Evolutionary conservation across 169 alveolate genomes (phyloP).

Genomic region (Babesia gibsoni): DNA sequence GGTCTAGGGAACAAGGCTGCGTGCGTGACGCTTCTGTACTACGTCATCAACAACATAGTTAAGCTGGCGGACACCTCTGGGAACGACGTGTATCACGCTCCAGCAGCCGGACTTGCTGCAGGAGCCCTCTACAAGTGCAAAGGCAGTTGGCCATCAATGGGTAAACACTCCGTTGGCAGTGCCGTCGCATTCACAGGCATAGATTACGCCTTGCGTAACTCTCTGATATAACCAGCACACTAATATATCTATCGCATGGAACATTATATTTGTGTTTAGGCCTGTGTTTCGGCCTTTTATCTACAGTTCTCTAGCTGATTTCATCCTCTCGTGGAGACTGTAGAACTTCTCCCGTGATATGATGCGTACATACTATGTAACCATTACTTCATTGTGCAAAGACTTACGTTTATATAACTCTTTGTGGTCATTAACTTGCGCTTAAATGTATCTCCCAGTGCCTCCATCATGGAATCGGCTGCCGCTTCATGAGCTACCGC

Average conservation of each 20-base stretch:
- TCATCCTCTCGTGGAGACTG: neutral
- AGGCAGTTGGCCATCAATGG: constrained; percentile 61
- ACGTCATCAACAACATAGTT: constrained; percentile 73
- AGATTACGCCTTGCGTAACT: constrained; percentile 71
- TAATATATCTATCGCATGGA: neutral
- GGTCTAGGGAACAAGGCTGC: constrained; percentile 79
- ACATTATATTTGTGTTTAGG: neutral
- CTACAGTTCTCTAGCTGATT: too few relatives aligned
- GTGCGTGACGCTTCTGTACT: constrained; percentile 78
- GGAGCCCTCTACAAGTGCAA: constrained; percentile 82
- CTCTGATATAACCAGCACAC: constrained; percentile 17
- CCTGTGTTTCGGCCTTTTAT: neutral
- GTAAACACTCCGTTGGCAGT: constrained; percentile 64
- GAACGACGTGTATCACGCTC: constrained; percentile 72
- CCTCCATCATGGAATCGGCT: constrained; percentile 35
- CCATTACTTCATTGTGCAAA: neutral
- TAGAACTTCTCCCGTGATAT: constrained; percentile 3
- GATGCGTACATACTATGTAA: neutral
- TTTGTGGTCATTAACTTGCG: constrained; percentile 27
- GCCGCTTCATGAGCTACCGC: constrained; percentile 42
- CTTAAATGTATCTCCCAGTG: constrained; percentile 23
- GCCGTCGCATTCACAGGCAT: constrained; percentile 71
- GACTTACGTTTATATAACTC: constrained; percentile 39
- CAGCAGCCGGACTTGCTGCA: constrained; percentile 77
- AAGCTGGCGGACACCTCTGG: constrained; percentile 63